phyloP scores from a whole-genome alignment of 2,329 filamentous ascomycete species.

The Fusarium praegraminearum region DNA sequence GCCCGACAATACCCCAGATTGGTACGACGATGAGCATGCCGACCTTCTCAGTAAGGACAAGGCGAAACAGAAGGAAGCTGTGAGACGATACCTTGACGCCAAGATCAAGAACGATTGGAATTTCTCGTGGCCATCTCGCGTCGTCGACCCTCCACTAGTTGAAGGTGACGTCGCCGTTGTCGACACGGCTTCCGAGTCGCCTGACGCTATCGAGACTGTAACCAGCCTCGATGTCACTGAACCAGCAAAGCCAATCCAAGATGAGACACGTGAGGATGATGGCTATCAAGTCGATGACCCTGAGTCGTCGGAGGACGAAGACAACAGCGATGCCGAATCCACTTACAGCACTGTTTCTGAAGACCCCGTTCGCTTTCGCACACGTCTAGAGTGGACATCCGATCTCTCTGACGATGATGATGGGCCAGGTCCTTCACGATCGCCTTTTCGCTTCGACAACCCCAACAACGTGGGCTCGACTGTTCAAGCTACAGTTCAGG shows the following conservation, averaged over 20 bases:
- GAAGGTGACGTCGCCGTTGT: constrained; percentile 15
- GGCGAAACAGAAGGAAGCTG: constrained; percentile 71
- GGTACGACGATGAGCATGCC: constrained; percentile 65
- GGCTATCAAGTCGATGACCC: constrained; percentile 55
- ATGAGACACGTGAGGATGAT: constrained; percentile 53
- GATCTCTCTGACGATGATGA: constrained; percentile 67
- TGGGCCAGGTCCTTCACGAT: constrained; percentile 52
- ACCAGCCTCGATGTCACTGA: constrained; percentile 27
- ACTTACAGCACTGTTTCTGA: constrained; percentile 70
- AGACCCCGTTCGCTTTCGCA: constrained; percentile 62
- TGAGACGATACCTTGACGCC: constrained; percentile 65
- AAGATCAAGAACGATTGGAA: constrained; percentile 71
- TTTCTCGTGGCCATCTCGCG: constrained; percentile 65
- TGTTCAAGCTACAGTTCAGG: constrained; percentile 57
- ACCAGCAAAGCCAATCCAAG: constrained; percentile 41
- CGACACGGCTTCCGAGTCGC: constrained; percentile 15
- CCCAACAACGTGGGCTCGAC: constrained; percentile 60
- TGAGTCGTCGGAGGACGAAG: constrained; percentile 50
- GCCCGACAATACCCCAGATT: constrained; percentile 49
- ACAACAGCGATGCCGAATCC: constrained; percentile 57
- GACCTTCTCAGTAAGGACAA: constrained; percentile 73
- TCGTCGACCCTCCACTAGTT: constrained; percentile 22
- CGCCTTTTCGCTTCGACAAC: constrained; percentile 65
- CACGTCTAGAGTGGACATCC: constrained; percentile 68
- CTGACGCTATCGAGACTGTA: constrained; percentile 9